Percentiles rank a stretch among this genome's conserved stretches.
These are phyloP conservation scores for Thelephora ganbajun DNA, from an alignment of 768 basidiomycete genomes.

Conservation along the genomic window DNA sequence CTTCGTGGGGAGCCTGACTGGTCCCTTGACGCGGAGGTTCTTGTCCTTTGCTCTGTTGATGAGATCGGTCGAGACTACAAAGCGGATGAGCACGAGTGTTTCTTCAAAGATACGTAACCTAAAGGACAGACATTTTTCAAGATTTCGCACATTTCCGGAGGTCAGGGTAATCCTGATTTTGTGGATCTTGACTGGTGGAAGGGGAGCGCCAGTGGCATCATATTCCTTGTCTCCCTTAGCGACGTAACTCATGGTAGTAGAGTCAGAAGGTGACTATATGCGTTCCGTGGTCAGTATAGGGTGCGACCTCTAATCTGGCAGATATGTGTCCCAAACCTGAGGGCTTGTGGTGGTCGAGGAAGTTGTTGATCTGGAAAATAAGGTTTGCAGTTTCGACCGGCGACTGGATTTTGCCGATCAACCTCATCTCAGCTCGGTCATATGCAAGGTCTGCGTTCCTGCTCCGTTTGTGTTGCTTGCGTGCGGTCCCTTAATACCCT, in stretches of 20 bases:
- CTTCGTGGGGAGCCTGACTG: slow-evolving; percentile 97
- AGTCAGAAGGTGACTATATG: slow-evolving; percentile 74
- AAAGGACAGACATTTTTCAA: slow-evolving; percentile 80
- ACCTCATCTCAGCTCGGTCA: slow-evolving; percentile 10
- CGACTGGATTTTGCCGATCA: slow-evolving; percentile 3
- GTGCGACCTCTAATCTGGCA: too few relatives aligned
- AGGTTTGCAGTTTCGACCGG: slow-evolving; percentile 12
- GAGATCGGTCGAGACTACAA: slow-evolving; percentile 81
- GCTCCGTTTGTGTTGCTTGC: neutral
- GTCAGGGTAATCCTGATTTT: slow-evolving; percentile 99
- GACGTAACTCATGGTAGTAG: slow-evolving; percentile 87
- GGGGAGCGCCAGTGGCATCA: slow-evolving; percentile 80
- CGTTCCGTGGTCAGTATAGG: too few relatives aligned
- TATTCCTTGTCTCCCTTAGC: slow-evolving; percentile 97
- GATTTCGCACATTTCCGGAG: slow-evolving; percentile 92
- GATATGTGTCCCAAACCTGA: slow-evolving; percentile 14
- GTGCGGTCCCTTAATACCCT: neutral
- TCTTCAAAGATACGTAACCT: neutral
- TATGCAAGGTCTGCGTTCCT: slow-evolving; percentile 27
- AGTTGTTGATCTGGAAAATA: slow-evolving; percentile 15
- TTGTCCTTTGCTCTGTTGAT: slow-evolving; percentile 99
- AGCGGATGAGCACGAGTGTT: neutral
- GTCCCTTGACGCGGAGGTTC: slow-evolving; percentile 97
- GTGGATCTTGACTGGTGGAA: slow-evolving; percentile 87
- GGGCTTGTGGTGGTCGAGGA: slow-evolving; percentile 17